Evolutionary conservation across 805 yeast genomes (phyloP).

Genomic region (Candida morakotiae): DNA sequence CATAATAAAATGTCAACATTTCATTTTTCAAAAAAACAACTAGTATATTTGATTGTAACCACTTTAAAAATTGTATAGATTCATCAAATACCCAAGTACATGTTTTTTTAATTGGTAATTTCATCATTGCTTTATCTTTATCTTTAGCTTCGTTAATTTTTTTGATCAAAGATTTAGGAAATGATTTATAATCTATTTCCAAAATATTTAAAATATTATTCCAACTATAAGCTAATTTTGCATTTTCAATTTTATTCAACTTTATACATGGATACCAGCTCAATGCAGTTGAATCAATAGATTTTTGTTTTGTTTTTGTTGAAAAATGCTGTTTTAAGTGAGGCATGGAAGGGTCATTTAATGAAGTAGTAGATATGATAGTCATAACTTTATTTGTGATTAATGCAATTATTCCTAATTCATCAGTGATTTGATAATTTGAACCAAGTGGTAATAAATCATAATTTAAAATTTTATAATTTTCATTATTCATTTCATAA

Average conservation of each 20-base stretch:
- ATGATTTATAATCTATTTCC: conserved; percentile 40
- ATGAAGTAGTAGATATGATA: conserved; percentile 49
- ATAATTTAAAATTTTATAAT: conserved; percentile 25
- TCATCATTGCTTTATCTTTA: conserved; percentile 28
- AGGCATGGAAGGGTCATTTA: conserved; percentile 27
- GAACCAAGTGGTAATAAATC: conserved; percentile 61
- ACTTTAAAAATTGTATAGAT: conserved; percentile 49
- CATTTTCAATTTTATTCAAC: conserved; percentile 13
- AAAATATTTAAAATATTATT: conserved; percentile 54
- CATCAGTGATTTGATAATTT: conserved; percentile 49
- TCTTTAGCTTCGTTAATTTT: conserved; percentile 30
- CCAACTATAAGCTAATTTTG: conserved; percentile 68
- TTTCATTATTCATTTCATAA: conserved; percentile 20
- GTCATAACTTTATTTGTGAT: conserved; percentile 48
- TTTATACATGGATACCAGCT: conserved; percentile 59
- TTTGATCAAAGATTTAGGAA: conserved; percentile 23
- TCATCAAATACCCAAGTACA: conserved; percentile 18
- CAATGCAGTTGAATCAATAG: conserved; percentile 33
- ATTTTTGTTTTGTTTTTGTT: conserved; percentile 38
- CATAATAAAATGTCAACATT: conserved; percentile 8
- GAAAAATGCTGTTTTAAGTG: conserved; percentile 48
- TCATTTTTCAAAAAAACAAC: conserved; percentile 15
- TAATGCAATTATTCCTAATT: conserved; percentile 56
- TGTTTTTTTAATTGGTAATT: conserved; percentile 20
- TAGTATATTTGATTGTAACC: conserved; percentile 40